Evolutionary conservation across 176 grass and related monocot species (phyloP).

Genomic region (Oryza officinalis): DNA sequence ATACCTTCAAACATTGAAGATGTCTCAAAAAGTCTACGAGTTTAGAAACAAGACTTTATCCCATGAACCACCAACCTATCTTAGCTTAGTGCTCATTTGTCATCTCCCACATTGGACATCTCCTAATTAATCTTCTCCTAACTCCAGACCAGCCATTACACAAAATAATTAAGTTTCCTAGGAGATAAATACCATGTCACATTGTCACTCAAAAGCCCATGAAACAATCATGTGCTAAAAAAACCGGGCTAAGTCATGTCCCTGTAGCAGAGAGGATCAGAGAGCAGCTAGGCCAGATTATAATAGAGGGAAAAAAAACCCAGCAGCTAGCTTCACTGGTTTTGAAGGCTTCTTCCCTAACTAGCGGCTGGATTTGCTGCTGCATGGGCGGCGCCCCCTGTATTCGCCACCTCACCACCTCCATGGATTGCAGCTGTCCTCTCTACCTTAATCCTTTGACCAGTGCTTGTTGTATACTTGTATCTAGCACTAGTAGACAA

Average conservation of each 20-base stretch:
- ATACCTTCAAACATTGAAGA: too few species aligned
- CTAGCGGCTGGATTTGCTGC: not conserved
- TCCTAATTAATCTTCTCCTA: not conserved
- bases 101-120: not conserved
- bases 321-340: constrained; percentile 24
- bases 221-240: not conserved
- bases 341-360: constrained; percentile 16
- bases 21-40: too few species aligned
- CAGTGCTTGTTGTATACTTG: not conserved
- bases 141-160: not conserved
- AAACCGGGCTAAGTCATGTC: too few species aligned
- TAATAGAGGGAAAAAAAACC: not conserved
- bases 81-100: not conserved
- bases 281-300: not conserved
- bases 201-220: not conserved
- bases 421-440: not conserved
- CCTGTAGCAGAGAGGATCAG: too few species aligned
- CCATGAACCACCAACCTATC: not conserved
- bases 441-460: not conserved
- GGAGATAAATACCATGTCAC: not conserved
- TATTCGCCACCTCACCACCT: not conserved
- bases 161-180: not conserved
- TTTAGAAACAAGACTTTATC: not conserved
- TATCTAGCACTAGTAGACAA: not conserved
- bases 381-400: constrained; percentile 33